Evolutionary conservation across 306 rosid genomes (phyloP).

Genomic region (Corylus heterophylla): DNA sequence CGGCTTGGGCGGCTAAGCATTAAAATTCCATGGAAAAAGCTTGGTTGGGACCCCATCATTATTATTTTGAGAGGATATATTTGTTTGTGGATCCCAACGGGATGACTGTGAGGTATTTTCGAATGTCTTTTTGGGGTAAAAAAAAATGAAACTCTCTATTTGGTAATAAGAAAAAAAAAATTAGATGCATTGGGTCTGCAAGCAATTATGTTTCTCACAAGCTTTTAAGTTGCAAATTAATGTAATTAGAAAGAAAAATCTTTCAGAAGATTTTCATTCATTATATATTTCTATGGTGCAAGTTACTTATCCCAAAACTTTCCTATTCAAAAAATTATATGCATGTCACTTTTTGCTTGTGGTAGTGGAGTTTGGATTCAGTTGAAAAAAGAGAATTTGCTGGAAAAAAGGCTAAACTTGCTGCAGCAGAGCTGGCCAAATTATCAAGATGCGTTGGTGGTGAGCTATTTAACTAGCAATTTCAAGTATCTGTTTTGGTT

Average conservation of each 20-base stretch:
- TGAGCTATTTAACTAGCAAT: conserved; percentile 40
- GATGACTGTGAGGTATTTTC: conserved; percentile 78
- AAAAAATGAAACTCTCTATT: background rate
- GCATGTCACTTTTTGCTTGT: conserved; percentile 33
- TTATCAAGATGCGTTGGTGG: conserved; percentile 80
- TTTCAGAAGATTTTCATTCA: background rate
- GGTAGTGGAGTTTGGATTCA: conserved; percentile 82
- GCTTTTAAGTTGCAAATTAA: background rate
- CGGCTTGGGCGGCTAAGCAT: conserved; percentile 92
- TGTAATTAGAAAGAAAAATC: conserved; percentile 2
- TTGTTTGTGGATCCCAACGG: conserved; percentile 78
- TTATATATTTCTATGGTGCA: conserved; percentile 4
- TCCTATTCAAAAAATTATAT: conserved; percentile 1
- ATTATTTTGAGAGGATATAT: conserved; percentile 77
- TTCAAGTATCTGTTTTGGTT: background rate
- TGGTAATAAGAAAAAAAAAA: background rate
- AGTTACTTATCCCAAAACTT: background rate
- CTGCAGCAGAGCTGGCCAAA: conserved; percentile 93
- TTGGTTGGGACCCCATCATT: conserved; percentile 88
- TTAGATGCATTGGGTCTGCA: background rate
- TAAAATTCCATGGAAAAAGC: conserved; percentile 97
- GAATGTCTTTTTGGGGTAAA: background rate
- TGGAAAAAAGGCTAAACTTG: conserved; percentile 90
- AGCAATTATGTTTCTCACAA: background rate
- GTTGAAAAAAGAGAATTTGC: conserved; percentile 88